Conservation (phyloP, 2,329 filamentous ascomycete species). For the Passalora sequoiae region DNA sequence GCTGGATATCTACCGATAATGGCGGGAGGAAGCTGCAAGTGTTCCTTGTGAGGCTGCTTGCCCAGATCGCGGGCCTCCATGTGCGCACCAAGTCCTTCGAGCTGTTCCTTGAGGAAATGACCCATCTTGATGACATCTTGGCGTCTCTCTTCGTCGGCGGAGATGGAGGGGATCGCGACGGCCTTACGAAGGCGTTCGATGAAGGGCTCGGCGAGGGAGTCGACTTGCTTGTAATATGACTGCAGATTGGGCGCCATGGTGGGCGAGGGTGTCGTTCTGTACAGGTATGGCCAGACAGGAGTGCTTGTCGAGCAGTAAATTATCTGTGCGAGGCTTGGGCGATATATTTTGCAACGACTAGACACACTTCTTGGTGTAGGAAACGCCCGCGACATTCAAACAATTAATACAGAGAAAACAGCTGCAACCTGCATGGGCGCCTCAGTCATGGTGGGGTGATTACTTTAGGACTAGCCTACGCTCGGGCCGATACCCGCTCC, state of each 20-base stretch:
- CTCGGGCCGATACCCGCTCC: no score
- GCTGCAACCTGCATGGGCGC: no score
- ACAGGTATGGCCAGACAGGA: slow-evolving; percentile 44
- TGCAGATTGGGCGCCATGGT: slow-evolving; percentile 85
- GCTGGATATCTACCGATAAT: slow-evolving; percentile 74
- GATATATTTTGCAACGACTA: no score
- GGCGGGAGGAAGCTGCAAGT: slow-evolving; percentile 87
- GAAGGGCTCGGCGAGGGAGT: slow-evolving; percentile 71
- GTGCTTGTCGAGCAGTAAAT: background rate
- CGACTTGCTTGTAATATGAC: slow-evolving; percentile 88
- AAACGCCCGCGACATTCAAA: no score
- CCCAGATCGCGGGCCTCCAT: slow-evolving; percentile 84
- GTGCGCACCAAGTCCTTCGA: slow-evolving; percentile 75
- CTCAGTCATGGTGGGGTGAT: no score
- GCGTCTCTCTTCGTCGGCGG: slow-evolving; percentile 80
- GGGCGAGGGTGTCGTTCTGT: slow-evolving; percentile 34
- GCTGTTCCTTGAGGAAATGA: slow-evolving; percentile 77
- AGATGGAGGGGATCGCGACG: slow-evolving; percentile 94
- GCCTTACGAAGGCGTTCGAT: slow-evolving; percentile 86
- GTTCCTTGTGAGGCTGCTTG: slow-evolving; percentile 84
- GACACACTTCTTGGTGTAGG: no score
- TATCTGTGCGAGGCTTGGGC: background rate
- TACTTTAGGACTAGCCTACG: no score
- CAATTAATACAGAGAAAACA: no score
- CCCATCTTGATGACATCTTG: slow-evolving; percentile 96